These are phyloP conservation scores for Dioscorea alata DNA, from an alignment of 106 monocot genomes.

Conservation along the genomic window DNA sequence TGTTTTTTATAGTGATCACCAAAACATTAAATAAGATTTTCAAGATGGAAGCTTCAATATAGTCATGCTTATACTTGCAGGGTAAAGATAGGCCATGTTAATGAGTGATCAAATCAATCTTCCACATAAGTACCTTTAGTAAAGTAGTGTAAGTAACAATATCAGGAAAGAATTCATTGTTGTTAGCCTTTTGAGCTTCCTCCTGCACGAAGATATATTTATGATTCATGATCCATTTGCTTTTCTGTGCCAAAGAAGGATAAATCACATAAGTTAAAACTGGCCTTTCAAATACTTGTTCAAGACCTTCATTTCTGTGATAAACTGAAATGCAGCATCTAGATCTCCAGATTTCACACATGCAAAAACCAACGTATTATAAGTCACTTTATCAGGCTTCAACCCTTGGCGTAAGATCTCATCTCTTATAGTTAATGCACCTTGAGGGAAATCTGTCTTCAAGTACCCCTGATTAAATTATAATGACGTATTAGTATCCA, in stretches of 20 bases:
- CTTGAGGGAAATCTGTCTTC: slow-evolving; percentile 66
- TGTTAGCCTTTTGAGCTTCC: slow-evolving; percentile 40
- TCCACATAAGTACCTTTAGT: slow-evolving; percentile 45
- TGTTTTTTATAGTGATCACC: too few species aligned
- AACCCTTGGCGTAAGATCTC: slow-evolving; percentile 70
- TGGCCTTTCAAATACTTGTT: slow-evolving; percentile 58
- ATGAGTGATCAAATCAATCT: too few species aligned
- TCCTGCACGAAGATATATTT: slow-evolving; percentile 39
- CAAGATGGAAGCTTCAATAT: too few species aligned
- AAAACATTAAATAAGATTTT: too few species aligned
- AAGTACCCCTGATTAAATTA: slow-evolving; percentile 51
- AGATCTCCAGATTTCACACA: slow-evolving; percentile 61
- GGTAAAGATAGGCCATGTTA: too few species aligned
- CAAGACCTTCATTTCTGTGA: slow-evolving; percentile 87
- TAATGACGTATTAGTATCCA: neutral
- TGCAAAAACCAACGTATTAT: slow-evolving; percentile 69
- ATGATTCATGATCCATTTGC: slow-evolving; percentile 3
- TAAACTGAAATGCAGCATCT: slow-evolving; percentile 56
- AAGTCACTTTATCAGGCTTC: slow-evolving; percentile 76
- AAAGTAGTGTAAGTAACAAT: slow-evolving; percentile 78
- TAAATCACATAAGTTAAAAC: slow-evolving; percentile 24
- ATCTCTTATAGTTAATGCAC: slow-evolving; percentile 73
- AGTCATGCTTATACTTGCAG: too few species aligned
- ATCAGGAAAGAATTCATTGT: slow-evolving; percentile 52
- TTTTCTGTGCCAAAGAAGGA: slow-evolving; percentile 4